A percentile compares a stretch with the other conserved stretches of the same genome.
Evolutionary conservation across 495 filamentous ascomycete species (phyloP).

Genomic region (Neurospora sp.): DNA sequence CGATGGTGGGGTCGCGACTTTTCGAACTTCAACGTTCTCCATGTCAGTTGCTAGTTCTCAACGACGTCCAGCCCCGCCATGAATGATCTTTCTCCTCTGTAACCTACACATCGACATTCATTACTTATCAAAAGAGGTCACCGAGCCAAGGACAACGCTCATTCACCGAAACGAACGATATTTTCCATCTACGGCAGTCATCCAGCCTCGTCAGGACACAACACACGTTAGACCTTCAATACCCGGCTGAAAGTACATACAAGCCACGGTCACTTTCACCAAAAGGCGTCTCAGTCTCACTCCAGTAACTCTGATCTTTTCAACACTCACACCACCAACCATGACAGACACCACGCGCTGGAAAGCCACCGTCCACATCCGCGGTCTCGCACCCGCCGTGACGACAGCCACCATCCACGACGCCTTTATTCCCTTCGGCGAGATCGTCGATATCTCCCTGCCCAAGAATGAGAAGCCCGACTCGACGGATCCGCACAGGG

Average conservation of each 20-base stretch:
- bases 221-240: neutral
- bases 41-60: neutral
- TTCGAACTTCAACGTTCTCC: neutral
- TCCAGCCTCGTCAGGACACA: neutral
- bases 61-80: neutral
- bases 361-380: slow-evolving; percentile 84
- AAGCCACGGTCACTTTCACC: neutral
- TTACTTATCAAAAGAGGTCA: neutral
- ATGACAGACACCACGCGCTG: slow-evolving; percentile 79
- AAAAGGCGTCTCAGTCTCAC: neutral
- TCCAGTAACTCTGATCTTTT: neutral
- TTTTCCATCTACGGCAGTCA: neutral
- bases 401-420: slow-evolving; percentile 66
- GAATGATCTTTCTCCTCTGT: neutral
- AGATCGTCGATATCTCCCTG: slow-evolving; percentile 79
- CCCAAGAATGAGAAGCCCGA: slow-evolving; percentile 71
- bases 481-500: slow-evolving; percentile 65
- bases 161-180: neutral
- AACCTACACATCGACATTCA: neutral
- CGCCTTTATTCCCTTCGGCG: slow-evolving; percentile 93
- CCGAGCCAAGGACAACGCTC: neutral
- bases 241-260: neutral
- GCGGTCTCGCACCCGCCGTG: slow-evolving; percentile 74
- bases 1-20: neutral
- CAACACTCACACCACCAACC: neutral